Conservation (phyloP, 495 filamentous ascomycete species). For the Aspergillus asperescens region DNA sequence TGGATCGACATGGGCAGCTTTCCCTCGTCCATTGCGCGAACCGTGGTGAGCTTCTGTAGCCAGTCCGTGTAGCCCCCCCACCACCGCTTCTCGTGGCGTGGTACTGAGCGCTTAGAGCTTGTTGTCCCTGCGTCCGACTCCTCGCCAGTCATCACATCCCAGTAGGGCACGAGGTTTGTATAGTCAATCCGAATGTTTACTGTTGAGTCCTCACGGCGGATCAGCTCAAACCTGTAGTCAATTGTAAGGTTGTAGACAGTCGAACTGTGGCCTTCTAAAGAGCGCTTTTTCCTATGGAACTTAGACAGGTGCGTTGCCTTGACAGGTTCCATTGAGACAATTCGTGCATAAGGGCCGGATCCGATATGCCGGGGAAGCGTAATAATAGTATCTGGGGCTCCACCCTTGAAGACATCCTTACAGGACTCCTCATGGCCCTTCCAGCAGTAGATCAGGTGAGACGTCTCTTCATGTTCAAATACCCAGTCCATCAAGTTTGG, state of each 20-base stretch:
- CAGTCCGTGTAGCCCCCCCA: slow-evolving; percentile 14
- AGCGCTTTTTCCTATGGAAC: not conserved
- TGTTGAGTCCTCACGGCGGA: slow-evolving; percentile 15
- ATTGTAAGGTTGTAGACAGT: slow-evolving; percentile 16
- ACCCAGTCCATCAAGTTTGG: slow-evolving; percentile 19
- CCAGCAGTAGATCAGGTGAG: slow-evolving; percentile 15
- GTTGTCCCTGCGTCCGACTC: not conserved
- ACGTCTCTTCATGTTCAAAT: slow-evolving; percentile 27
- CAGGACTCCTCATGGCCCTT: slow-evolving; percentile 12
- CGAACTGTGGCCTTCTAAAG: not conserved
- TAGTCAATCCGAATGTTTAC: slow-evolving; percentile 23
- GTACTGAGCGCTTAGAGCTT: not conserved
- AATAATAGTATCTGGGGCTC: slow-evolving; percentile 31
- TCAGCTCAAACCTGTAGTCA: slow-evolving; percentile 18
- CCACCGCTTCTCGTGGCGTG: slow-evolving; percentile 13
- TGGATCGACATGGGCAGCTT: not conserved
- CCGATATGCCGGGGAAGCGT: slow-evolving; percentile 17
- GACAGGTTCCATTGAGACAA: slow-evolving; percentile 7
- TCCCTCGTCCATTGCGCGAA: not conserved
- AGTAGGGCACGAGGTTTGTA: slow-evolving; percentile 21
- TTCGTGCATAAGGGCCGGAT: not conserved
- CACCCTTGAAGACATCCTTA: slow-evolving; percentile 19
- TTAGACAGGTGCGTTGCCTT: not conserved
- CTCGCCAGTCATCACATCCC: slow-evolving; percentile 20
- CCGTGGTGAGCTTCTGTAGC: slow-evolving; percentile 9